Evolutionary conservation across 2,329 filamentous ascomycete species (phyloP), one percentile per base, ranked within the genome.

Genomic region (Arthrobotrys megalospora): DNA sequence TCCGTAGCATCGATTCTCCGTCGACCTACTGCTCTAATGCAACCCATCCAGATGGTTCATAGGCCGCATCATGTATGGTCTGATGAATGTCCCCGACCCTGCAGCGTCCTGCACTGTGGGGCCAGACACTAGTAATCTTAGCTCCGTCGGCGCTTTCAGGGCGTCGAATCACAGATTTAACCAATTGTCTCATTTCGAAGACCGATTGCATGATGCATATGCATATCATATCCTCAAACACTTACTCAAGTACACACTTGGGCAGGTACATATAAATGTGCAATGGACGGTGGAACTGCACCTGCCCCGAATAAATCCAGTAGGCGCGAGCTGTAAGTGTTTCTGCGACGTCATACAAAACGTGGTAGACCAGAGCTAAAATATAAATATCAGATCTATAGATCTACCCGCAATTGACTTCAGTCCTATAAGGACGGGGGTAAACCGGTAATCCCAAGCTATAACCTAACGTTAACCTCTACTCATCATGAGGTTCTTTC

Each of bases 101-200:
- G 34, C n/a, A 7, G 32, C 24, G 24, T 28, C 24, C 2, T 28
- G 7, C 8, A 28, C 36, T 55, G 32, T 21, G 24, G 47, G 47
- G 19, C 47, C 24, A 14, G 14, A 11, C 34, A 43, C 36, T 43
- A 60, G 19, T 43, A 1, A 36, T 16, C 36, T 60, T 43, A 43
- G 55, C 36, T 43, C 55, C 55, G n/a, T 60, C 14, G 19, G 34
- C 36, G 36, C 16, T 21, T 24, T 24, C 16, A 48, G 55, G 11
- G 36, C 36, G 34, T 28, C 36, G 36, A 60, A 60, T 60, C 55
- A 60, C 19, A 60, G 19, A 60, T 43, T 5, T 8, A 8, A 28
- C 19, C 34, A 43, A 43, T 60, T 60, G 36, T 43, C 55, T 60
- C 55, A 60, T 60, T 60, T 16, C 8, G 36, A 16, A 4, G 34